Evolutionary conservation across 768 basidiomycete species (phyloP).

Genomic region (Mycena floridula): DNA sequence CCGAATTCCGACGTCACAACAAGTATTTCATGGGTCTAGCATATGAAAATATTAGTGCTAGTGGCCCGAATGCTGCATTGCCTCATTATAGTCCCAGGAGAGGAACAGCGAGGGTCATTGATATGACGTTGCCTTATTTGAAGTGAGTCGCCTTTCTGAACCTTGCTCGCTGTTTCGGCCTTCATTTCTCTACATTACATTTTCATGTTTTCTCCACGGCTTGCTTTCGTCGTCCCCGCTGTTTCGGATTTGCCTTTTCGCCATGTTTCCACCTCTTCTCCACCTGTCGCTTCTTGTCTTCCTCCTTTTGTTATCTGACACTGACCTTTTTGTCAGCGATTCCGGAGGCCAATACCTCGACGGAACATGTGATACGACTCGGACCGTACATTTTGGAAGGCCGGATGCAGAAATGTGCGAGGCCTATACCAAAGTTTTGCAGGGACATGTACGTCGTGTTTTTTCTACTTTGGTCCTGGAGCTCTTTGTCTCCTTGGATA

Average conservation of each 20-base stretch:
- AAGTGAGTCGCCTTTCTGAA: conserved; percentile 77
- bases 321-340: conserved; percentile 47
- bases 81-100: conserved; percentile 88
- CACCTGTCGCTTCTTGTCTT: no score
- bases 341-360: conserved; percentile 88
- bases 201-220: no score
- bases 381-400: conserved; percentile 83
- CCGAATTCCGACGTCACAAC: conserved; percentile 64
- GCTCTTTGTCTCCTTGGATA: conserved; percentile 3
- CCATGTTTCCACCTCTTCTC: no score
- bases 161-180: no score
- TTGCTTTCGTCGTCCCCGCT: neutral
- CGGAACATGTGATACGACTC: conserved; percentile 83
- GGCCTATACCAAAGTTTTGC: conserved; percentile 91
- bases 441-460: conserved; percentile 77
- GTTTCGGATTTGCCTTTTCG: conserved; percentile 5
- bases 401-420: conserved; percentile 82
- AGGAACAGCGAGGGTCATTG: conserved; percentile 63
- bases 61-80: conserved; percentile 86
- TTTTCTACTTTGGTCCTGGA: conserved; percentile 7
- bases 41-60: conserved; percentile 86
- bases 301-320: conserved; percentile 5
- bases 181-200: neutral
- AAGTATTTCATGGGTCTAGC: conserved; percentile 81
- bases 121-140: conserved; percentile 77